Conservation (phyloP, 768 basidiomycete genomes). For the Rhizopogon vulgaris region DNA sequence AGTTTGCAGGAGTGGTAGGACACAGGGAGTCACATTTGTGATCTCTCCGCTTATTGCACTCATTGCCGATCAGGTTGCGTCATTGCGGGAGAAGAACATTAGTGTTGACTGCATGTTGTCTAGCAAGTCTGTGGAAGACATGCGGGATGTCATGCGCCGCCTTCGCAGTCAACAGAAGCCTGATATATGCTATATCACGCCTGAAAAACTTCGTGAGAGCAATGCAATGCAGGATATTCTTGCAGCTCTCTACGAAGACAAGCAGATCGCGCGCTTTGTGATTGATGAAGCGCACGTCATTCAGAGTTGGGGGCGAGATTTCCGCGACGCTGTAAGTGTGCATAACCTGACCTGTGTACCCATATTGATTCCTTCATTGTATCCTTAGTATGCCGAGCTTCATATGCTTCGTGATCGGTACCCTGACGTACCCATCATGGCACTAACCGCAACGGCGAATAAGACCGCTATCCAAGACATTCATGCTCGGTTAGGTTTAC, state of each 20-base stretch:
- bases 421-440: slow-evolving; percentile 87
- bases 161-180: slow-evolving; percentile 46
- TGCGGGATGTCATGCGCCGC: slow-evolving; percentile 35
- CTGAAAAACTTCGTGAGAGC: slow-evolving; percentile 77
- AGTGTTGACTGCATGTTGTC: slow-evolving; percentile 68
- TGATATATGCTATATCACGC: slow-evolving; percentile 80
- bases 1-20: slow-evolving; percentile 64
- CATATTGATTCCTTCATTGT: background rate
- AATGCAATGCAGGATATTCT: slow-evolving; percentile 50
- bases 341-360: background rate
- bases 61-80: slow-evolving; percentile 83
- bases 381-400: slow-evolving; percentile 58
- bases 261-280: slow-evolving; percentile 79
- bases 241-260: slow-evolving; percentile 44
- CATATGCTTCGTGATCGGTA: slow-evolving; percentile 65
- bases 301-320: slow-evolving; percentile 90
- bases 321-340: slow-evolving; percentile 67
- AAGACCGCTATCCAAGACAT: slow-evolving; percentile 74
- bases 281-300: slow-evolving; percentile 97
- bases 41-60: slow-evolving; percentile 84
- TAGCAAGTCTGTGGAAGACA: slow-evolving; percentile 35
- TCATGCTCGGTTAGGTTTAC: slow-evolving; percentile 58
- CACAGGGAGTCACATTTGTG: slow-evolving; percentile 81
- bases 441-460: slow-evolving; percentile 93
- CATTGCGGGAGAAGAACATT: slow-evolving; percentile 57